phyloP scores from a whole-genome alignment of 2,329 filamentous ascomycete species.

The Aspergillus pseudonomiae region DNA sequence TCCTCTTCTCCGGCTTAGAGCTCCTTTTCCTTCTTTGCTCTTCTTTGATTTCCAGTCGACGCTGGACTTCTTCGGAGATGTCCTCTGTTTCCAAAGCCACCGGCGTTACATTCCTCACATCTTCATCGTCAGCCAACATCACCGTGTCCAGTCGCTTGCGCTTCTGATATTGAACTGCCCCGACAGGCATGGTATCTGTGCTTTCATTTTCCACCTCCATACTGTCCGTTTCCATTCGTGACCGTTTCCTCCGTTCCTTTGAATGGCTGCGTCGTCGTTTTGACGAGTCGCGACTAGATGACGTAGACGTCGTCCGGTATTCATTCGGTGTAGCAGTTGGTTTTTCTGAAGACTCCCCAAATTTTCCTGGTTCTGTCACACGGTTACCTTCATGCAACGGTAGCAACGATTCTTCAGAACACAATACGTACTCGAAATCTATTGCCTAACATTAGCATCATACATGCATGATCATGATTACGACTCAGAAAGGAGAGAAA shows the following conservation, averaged over 20 bases:
- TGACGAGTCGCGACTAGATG: neutral
- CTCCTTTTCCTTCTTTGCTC: slow-evolving; percentile 38
- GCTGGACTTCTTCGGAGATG: slow-evolving; percentile 50
- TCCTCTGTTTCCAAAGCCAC: slow-evolving; percentile 44
- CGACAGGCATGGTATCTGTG: neutral
- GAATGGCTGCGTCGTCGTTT: neutral
- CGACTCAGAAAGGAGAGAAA: neutral
- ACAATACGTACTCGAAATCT: slow-evolving; percentile 2
- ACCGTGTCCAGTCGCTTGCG: slow-evolving; percentile 27
- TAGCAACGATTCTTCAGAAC: neutral
- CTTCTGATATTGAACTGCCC: slow-evolving; percentile 18
- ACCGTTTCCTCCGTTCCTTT: slow-evolving; percentile 21
- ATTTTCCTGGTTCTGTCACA: slow-evolving; percentile 7
- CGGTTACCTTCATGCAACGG: neutral
- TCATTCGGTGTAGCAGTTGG: neutral
- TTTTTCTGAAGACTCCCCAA: neutral
- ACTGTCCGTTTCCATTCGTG: slow-evolving; percentile 19
- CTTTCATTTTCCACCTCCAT: neutral
- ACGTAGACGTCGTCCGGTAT: neutral
- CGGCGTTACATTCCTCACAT: slow-evolving; percentile 26
- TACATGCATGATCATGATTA: neutral
- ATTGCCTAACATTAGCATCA: neutral
- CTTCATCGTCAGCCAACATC: slow-evolving; percentile 26
- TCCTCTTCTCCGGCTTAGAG: slow-evolving; percentile 40
- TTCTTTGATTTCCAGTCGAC: slow-evolving; percentile 47